Conservation (phyloP, 2,329 filamentous ascomycete species). For the Fusarium tanahbumbuense region DNA sequence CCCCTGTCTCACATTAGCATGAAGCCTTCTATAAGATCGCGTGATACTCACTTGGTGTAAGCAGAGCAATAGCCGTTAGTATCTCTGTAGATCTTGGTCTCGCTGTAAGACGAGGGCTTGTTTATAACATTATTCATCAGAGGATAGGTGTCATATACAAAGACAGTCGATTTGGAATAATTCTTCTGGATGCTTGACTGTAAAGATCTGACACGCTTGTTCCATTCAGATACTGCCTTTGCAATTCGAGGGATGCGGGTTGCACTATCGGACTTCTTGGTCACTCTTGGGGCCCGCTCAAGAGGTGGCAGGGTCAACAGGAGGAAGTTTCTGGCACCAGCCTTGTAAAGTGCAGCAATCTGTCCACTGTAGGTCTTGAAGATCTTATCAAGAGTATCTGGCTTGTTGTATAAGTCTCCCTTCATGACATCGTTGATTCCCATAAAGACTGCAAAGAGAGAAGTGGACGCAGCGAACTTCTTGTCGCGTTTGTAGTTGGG, state of each 20-base stretch:
- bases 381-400: background rate
- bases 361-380: background rate
- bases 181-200: background rate
- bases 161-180: background rate
- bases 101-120: background rate
- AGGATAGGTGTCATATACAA: background rate
- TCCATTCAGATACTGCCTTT: background rate
- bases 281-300: background rate
- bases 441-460: background rate
- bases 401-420: background rate
- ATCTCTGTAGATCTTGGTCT: background rate
- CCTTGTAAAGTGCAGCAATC: background rate
- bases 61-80: background rate
- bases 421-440: background rate
- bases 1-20: background rate
- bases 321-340: conserved; percentile 1
- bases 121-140: background rate
- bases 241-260: background rate
- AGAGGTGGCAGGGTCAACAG: background rate
- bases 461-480: background rate
- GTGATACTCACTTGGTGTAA: background rate
- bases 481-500: background rate
- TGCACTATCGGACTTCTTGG: background rate
- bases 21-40: background rate
- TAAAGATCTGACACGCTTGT: background rate